Evolutionary conservation across 2,329 filamentous ascomycete species (phyloP), one percentile per base, ranked within the genome.

Genomic region (Botrytis byssoidea): DNA sequence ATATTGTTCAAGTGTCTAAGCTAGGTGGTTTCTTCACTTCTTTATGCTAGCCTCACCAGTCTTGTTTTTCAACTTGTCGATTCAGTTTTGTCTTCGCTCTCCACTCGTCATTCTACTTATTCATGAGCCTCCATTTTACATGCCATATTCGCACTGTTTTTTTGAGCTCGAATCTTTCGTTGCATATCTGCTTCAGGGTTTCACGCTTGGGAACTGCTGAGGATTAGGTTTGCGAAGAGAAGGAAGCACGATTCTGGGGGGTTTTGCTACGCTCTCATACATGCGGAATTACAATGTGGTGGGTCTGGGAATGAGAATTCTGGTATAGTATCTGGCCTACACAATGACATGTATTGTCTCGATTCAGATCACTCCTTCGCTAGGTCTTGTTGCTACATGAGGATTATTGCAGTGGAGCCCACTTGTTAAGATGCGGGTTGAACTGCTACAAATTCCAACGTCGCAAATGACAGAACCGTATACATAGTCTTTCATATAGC

Each of bases 321-420:
- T 22, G 25, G 5, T 51, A 51, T 16, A n/a, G 3, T 12, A 3
- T n/a, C 5, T 51, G 5, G 5, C 12, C 48, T n/a, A n/a, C 12
- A 16, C 2, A 51, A 16, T n/a, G 5, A 3, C 7, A 16, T 51
- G 48, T 3, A 16, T 16, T n/a, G 0, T 1, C 6, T 0, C 14
- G 1, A 16, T n/a, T n/a, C 48, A n/a, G 22, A 14, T 4, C 6
- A 10, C 12, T 6, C 12, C 12, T 51, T 51, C 14, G 48, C 48
- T 51, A n/a, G 48, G 2, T 14, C 12, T 51, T 51, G 6, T 3
- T 25, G 16, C 48, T 51, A 12, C 48, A 14, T n/a, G 48, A 25
- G 25, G 25, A 8, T 51, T 51, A 40, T 10, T 40, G 37, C 37
- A 40, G 37, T 40, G 1, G 37, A 40, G 37, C 37, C 37, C 37